A percentile compares a stretch with the other conserved stretches of the same genome.
These are phyloP conservation scores for Scopulariopsis brevicaulis DNA, from an alignment of 2,329 filamentous ascomycete species.

Conservation along the genomic window DNA sequence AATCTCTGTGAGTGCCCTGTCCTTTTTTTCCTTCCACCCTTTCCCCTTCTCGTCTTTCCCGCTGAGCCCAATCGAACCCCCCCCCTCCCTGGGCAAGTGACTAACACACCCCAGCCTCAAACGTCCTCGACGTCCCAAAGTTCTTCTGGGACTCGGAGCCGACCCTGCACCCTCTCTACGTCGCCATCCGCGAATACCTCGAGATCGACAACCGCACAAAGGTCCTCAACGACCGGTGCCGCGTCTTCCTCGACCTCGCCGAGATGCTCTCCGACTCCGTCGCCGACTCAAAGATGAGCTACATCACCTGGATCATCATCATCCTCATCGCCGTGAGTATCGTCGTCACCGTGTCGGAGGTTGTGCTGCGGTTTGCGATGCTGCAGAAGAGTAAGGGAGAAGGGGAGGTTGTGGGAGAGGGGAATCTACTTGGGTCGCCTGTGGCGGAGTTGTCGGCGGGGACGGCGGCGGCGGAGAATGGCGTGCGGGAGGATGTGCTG, in stretches of 20 bases:
- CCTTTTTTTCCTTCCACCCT: not conserved
- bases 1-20: slow-evolving; percentile 71
- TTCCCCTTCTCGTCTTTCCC: not conserved
- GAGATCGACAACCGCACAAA: slow-evolving; percentile 95
- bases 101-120: not conserved
- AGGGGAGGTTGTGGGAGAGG: not conserved
- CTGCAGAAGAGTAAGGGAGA: slow-evolving; percentile 22
- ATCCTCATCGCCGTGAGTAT: slow-evolving; percentile 86
- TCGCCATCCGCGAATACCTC: slow-evolving; percentile 89
- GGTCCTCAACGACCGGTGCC: slow-evolving; percentile 92
- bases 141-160: slow-evolving; percentile 99
- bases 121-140: slow-evolving; percentile 83
- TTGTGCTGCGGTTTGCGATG: slow-evolving; percentile 74
- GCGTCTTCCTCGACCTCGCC: slow-evolving; percentile 90
- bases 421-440: not conserved
- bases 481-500: not conserved
- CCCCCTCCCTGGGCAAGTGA: not conserved
- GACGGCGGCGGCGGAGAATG: not conserved
- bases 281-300: slow-evolving; percentile 88
- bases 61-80: slow-evolving; percentile 7
- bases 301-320: slow-evolving; percentile 97
- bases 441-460: not conserved
- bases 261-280: slow-evolving; percentile 91
- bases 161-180: slow-evolving; percentile 87
- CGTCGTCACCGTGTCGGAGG: slow-evolving; percentile 80